Conservation (phyloP, 2,329 filamentous ascomycete genomes). For the Epichloe coenophiala region DNA sequence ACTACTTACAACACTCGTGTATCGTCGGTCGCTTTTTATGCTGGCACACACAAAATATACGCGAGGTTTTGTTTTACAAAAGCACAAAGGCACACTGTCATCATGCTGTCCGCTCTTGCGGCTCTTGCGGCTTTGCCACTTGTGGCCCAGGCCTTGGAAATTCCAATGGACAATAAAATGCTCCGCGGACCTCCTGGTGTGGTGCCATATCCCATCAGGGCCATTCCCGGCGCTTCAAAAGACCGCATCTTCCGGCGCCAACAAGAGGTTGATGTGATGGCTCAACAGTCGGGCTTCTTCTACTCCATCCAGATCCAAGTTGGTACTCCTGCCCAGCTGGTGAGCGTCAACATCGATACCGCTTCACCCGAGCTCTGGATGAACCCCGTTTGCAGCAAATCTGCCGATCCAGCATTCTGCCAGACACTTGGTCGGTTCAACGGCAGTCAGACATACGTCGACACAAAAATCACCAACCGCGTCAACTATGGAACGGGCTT, state of each 20-base stretch:
- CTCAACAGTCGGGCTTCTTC: slow-evolving; percentile 19
- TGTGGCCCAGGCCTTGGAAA: slow-evolving; percentile 10
- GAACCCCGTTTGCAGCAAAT: slow-evolving; percentile 24
- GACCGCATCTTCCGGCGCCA: slow-evolving; percentile 17
- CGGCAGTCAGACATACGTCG: slow-evolving; percentile 15
- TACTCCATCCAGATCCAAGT: slow-evolving; percentile 25
- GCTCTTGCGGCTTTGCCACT: slow-evolving; percentile 17
- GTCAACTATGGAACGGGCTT: slow-evolving; percentile 20
- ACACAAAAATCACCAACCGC: slow-evolving; percentile 13
- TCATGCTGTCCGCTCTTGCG: slow-evolving; percentile 19
- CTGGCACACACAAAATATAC: slow-evolving; percentile 5
- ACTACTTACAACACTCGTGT: background rate
- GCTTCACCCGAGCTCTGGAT: slow-evolving; percentile 29
- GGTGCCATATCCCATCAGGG: slow-evolving; percentile 17
- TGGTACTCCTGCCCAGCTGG: slow-evolving; percentile 23
- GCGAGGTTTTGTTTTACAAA: background rate
- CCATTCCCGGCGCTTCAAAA: slow-evolving; percentile 14
- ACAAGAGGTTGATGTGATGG: slow-evolving; percentile 11
- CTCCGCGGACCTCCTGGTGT: slow-evolving; percentile 14
- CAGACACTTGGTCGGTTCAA: slow-evolving; percentile 17
- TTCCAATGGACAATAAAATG: slow-evolving; percentile 12
- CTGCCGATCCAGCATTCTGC: slow-evolving; percentile 16
- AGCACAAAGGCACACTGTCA: background rate
- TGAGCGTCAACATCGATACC: slow-evolving; percentile 28
- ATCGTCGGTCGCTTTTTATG: slow-evolving; percentile 16